Evolutionary conservation across 1,284 basidiomycete genomes (phyloP), one percentile per base, ranked within the genome.

Genomic region (Cerrena zonata): DNA sequence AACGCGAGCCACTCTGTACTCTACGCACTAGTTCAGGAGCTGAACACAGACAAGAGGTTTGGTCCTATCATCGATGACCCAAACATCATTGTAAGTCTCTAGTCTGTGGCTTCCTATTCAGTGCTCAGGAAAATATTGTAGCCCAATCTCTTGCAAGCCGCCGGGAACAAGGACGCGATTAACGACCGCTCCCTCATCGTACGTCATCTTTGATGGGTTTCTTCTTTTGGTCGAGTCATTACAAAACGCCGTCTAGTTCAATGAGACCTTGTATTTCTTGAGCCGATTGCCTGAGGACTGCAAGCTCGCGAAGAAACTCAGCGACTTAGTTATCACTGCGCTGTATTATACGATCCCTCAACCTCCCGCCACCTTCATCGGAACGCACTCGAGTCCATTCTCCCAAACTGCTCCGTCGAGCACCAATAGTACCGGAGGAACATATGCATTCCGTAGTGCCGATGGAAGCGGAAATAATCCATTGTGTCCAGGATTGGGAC

Each of bases 401-500:
- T 52, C 21, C 21, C n/a, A 10, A 42, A 51, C 2, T 2, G 7
- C 30, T 44, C 25, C 22, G 26, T 48, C 1, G 46, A 58, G 45
- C 1, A 10, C 46, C 2, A 45, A 54, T 5, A 47, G 51, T 3
- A 25, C 18, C 26, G 40, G 30, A 23, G 11, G 47, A 10, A 12
- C 47, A 36, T 27, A 15, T 41, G 46, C 46, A 2, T 89, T 78
- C 72, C 80, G 89, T 26, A 68, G 75, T 2, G 84, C 86, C 10
- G 86, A 91, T 63, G 89, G 89, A 5, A 80, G 82, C 19, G 71
- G 74, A 59, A 91, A 92, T 69, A 91, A 90, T 60, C 74, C 82
- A 38, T 74, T 80, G 57, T 58, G 72, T 25, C 91, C 91, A 0
- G 72, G 83, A 42, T 63, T 93, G 60, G 90, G 91, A 27, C 82